Base-by-base conservation (phyloP, 2,329 filamentous ascomycete genomes). In the Trichophyton rubrum region DNA sequence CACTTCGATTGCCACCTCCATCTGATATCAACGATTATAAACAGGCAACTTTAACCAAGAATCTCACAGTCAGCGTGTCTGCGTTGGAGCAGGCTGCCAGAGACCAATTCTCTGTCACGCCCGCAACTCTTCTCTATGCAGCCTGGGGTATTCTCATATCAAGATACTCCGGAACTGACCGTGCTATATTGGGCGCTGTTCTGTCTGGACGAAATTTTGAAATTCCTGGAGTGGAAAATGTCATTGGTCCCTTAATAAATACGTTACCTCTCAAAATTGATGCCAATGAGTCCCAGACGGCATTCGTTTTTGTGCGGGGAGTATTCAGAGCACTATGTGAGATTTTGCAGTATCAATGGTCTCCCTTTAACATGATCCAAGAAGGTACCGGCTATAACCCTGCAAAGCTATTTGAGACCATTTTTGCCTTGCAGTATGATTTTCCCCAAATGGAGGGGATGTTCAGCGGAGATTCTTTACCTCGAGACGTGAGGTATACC, bases 91-190 rank as follows among this genome's bases (percentile, higher is more conserved):
- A 15, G 15, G 40, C 40, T n/a, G 40, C 40, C 15, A n/a, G n/a
- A 43, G 40, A 43, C 40, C 4, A 15, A n/a, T n/a, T 20, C 2
- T n/a, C 40, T n/a, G 40, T 43, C 15, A 43, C 30, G 11, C 38
- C 22, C 33, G 38, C n/a, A 9, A 20, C 24, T 40, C 56, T 43
- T 30, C 56, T 69, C 35, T 65, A 71, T 53, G 71, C 71, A 2
- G 74, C 72, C 0, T 77, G 75, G 75, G 72, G 67, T 0, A 40
- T 77, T 2, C 59, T 66, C 4, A 57, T 77, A 1, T 65, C 67
- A 0, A 58, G 58, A 9, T 75, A 71, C 53, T 65, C 65, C 4
- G 68, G 69, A 51, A 69, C 70, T 0, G 64, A 72, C 30, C 59
- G 64, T n/a, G 66, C 76, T 7, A 64, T 66, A 1, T 71, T 75